Percentiles rank a stretch among this genome's conserved stretches.
Conservation (phyloP, 1,139 yeast species). For the Yamadazyma sp. region DNA sequence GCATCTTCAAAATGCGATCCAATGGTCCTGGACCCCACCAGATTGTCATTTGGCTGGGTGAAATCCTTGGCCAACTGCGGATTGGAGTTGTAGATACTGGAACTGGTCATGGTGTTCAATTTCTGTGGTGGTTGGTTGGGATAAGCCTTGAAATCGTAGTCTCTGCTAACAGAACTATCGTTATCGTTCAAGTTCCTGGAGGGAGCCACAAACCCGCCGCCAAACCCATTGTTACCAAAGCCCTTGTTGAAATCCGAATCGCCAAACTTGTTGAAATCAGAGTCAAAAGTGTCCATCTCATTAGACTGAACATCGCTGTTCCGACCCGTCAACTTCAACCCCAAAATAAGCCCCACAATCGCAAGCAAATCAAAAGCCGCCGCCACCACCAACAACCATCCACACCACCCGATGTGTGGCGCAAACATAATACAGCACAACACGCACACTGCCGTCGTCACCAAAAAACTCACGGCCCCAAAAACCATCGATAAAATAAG, state of each 20-base stretch:
- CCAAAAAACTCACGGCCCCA: constrained; percentile 47
- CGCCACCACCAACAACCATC: constrained; percentile 68
- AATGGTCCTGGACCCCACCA: constrained; percentile 14
- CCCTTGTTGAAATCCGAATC: neutral
- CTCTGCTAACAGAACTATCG: constrained; percentile 26
- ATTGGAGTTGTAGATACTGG: constrained; percentile 32
- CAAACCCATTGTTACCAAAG: neutral
- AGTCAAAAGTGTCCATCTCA: constrained; percentile 17
- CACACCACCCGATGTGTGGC: constrained; percentile 66
- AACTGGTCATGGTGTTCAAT: constrained; percentile 12
- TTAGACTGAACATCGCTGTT: constrained; percentile 5
- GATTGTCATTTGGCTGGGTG: constrained; percentile 21
- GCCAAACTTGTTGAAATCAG: constrained; percentile 18
- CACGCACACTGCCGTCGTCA: constrained; percentile 52
- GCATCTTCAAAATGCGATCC: constrained; percentile 20
- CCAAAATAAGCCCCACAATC: constrained; percentile 25
- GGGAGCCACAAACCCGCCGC: constrained; percentile 9
- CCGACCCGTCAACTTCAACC: constrained; percentile 14
- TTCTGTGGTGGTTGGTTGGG: constrained; percentile 4
- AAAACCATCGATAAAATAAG: constrained; percentile 27
- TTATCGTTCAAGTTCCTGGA: constrained; percentile 10
- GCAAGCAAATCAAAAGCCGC: constrained; percentile 54
- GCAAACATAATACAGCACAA: constrained; percentile 56
- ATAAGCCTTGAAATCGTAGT: constrained; percentile 25
- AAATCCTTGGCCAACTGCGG: constrained; percentile 40